phyloP scores from a whole-genome alignment of 495 filamentous ascomycete genomes.

The Penicillium ochrochloron region DNA sequence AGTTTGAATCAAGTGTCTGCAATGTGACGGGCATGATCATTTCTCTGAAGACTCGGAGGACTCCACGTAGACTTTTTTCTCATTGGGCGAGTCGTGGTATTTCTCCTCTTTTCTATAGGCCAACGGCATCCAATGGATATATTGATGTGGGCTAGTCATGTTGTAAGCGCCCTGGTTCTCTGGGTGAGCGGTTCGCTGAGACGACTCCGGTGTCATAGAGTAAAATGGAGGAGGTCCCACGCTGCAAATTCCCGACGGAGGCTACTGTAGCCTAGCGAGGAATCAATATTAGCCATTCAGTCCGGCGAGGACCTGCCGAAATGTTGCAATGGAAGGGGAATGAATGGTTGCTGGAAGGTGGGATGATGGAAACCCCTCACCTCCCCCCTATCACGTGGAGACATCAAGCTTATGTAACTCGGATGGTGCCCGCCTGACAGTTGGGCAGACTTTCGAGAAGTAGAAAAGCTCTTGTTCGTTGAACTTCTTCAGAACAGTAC shows the following conservation, averaged over 20 bases:
- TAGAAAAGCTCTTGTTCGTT: background rate
- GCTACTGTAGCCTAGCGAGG: slow-evolving; percentile 10
- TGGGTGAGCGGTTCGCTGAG: slow-evolving; percentile 40
- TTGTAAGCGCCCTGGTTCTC: slow-evolving; percentile 42
- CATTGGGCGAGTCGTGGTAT: slow-evolving; percentile 26
- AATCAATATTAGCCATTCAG: slow-evolving; percentile 17
- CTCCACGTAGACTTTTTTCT: slow-evolving; percentile 3
- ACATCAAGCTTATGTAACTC: slow-evolving; percentile 21
- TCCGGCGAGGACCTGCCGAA: background rate
- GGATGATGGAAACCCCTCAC: slow-evolving; percentile 28
- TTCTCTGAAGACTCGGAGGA: slow-evolving; percentile 31
- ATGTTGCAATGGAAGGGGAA: slow-evolving; percentile 13
- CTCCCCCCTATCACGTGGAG: slow-evolving; percentile 25
- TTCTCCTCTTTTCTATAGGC: slow-evolving; percentile 26
- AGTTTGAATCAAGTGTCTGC: slow-evolving; percentile 41
- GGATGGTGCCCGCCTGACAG: background rate
- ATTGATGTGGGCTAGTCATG: slow-evolving; percentile 38
- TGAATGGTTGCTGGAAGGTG: slow-evolving; percentile 12
- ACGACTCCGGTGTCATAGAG: slow-evolving; percentile 30
- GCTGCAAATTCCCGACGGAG: slow-evolving; percentile 19
- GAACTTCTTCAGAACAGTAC: background rate
- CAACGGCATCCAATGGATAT: slow-evolving; percentile 38
- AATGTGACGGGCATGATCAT: slow-evolving; percentile 30
- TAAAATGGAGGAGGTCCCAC: slow-evolving; percentile 11
- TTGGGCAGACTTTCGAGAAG: background rate